These are phyloP conservation scores for Acanthamoeba healyi DNA, from an alignment of 208 protist species.

Conservation along the genomic window DNA sequence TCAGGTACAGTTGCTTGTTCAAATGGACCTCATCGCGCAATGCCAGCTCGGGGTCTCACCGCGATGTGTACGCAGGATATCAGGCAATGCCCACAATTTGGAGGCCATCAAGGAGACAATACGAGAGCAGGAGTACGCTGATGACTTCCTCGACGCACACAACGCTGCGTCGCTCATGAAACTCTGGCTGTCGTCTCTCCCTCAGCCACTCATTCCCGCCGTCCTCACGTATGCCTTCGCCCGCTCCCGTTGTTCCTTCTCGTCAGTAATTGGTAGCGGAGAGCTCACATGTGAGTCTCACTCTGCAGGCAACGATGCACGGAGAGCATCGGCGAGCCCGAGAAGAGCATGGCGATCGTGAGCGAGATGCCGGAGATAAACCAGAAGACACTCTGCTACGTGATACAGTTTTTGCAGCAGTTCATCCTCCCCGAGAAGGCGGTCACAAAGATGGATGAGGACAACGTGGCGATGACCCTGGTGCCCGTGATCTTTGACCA, in stretches of 20 bases:
- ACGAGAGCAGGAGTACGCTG: constrained; percentile 9
- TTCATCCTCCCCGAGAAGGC: constrained; percentile 56
- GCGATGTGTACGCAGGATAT: background rate
- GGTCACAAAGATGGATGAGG: constrained; percentile 64
- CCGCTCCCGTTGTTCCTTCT: background rate
- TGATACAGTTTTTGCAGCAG: constrained; percentile 61
- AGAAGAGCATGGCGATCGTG: constrained; percentile 58
- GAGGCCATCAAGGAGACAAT: constrained; percentile 51
- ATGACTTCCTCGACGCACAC: constrained; percentile 57
- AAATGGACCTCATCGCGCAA: background rate
- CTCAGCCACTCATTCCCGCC: background rate
- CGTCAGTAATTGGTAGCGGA: background rate
- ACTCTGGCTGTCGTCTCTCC: constrained; percentile 14
- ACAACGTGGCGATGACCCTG: constrained; percentile 64
- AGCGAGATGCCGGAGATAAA: constrained; percentile 48
- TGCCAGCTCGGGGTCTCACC: background rate
- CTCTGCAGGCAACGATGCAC: constrained; percentile 29
- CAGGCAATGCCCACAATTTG: constrained; percentile 31
- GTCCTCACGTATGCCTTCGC: background rate
- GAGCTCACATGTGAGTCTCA: background rate
- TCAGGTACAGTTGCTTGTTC: background rate
- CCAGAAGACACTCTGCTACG: constrained; percentile 6
- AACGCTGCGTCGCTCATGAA: constrained; percentile 49
- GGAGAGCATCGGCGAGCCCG: constrained; percentile 58
- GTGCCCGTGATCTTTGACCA: constrained; percentile 55